Percentiles rank a stretch among this genome's conserved stretches.
These are phyloP conservation scores for Chalciporus sphaerocephalus DNA, from an alignment of 768 basidiomycete species.

Conservation along the genomic window DNA sequence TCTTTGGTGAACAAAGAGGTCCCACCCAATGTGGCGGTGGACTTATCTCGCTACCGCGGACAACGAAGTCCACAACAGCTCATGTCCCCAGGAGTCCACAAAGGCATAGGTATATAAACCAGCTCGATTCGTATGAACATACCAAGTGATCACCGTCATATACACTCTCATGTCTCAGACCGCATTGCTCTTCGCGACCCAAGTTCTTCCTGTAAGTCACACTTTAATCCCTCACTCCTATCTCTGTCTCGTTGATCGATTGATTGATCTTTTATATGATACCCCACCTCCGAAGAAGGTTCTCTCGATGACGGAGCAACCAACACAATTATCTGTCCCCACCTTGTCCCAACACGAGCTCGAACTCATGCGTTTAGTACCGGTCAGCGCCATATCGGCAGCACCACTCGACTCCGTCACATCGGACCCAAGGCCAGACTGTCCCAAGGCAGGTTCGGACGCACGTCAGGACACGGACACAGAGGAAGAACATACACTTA, in stretches of 20 bases:
- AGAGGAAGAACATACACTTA: slow-evolving; percentile 39
- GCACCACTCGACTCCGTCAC: background rate
- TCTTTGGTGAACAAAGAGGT: background rate
- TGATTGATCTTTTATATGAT: slow-evolving; percentile 5
- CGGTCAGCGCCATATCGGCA: background rate
- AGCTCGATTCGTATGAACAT: background rate
- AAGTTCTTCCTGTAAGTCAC: slow-evolving; percentile 9
- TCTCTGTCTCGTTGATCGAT: background rate
- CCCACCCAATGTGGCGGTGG: slow-evolving; percentile 1
- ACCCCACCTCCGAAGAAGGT: slow-evolving; percentile 1
- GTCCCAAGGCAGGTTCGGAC: background rate
- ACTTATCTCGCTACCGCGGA: slow-evolving; percentile 5
- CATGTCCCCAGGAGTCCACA: slow-evolving; percentile 5
- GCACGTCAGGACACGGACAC: background rate
- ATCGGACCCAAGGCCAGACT: too few species aligned
- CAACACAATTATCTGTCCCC: background rate
- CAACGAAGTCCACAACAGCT: slow-evolving; percentile 11
- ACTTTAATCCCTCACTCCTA: background rate
- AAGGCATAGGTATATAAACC: slow-evolving; percentile 12
- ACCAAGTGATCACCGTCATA: background rate
- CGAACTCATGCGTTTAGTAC: background rate
- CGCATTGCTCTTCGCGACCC: background rate
- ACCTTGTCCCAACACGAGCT: background rate
- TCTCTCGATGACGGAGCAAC: background rate
- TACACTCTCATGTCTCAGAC: slow-evolving; percentile 8